Evolutionary conservation across 305 asterid genomes (phyloP), one percentile per base, ranked within the genome.

Genomic region (Fraxinus greggii): DNA sequence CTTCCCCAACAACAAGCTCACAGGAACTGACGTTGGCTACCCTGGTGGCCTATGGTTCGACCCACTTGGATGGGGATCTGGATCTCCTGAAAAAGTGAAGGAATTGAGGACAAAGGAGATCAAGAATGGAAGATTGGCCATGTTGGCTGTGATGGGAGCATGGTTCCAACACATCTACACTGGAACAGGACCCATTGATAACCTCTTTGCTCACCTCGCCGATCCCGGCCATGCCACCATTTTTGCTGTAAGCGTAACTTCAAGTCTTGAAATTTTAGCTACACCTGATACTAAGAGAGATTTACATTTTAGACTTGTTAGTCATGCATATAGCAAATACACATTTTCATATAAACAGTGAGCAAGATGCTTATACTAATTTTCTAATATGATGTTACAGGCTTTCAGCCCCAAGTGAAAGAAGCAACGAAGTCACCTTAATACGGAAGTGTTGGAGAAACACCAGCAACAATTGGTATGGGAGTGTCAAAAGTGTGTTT

Each of bases 101-200:
- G 97, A 95, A 87, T 80, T 95, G 87, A 94, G 98, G 84, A 91
- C 97, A 17, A 95, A 95, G 87, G 98, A 95, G 87, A 91, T 95
- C 87, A 95, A 94, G 92, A 94, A 94, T 23, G 98, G 98, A 1
- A 83, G 97, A 76, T 61, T 94, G 78, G 99, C 98, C 1, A 95
- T 95, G 99, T 80, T 95, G 89, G 99, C 97, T 0, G 98, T 94
- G 12, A 90, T 94, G 90, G 99, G 99, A 48, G 99, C 97, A 0
- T 95, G 99, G 98, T 95, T 95, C 88, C 99, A 95, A 86, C 97
- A 93, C 84, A 93, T 94, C 79, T 95, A 95, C 90, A 95, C 99
- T 1, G 97, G 97, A 67, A 92, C 95, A 0, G 98, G 98, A 3
- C 98, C 99, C 26, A 94, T 94, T 1, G 98, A 95, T 72, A 95